Base-by-base conservation (phyloP, 1,284 basidiomycete species). In the Takashimella koratensis region DNA sequence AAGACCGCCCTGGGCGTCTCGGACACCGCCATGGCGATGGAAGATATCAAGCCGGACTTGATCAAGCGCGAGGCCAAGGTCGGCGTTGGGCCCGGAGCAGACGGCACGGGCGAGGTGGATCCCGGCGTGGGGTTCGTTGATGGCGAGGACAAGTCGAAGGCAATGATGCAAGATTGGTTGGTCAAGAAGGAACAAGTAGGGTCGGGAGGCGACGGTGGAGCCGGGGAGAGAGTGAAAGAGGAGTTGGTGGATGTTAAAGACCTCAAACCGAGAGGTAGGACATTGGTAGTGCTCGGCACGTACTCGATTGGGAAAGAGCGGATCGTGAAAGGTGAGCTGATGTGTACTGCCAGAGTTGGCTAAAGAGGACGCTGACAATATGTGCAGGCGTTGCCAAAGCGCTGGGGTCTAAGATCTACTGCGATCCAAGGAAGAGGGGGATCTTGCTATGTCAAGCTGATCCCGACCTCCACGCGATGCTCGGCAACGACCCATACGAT, bases 261-360 rank as follows among this genome's bases (percentile, higher is more conserved):
- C 54, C 56, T 58, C 11, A 68, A 64, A 41, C 60, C 60, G 27
- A 68, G 65, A 42, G 74, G 73, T 26, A 53, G 76, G 54, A 71
- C 78, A 43, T 79, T 98, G n/a, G 82, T 98, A 45, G 83, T 96
- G 43, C 84, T 98, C 23, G 95, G 94, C 11, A 97, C 95, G 0
- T 98, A 98, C 73, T 91, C 90, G 0, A 92, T 98, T 51, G 95
- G 95, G 49, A 98, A 98, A 75, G 95, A 98, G 74, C 85, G 93
- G 42, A 88, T 98, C 45, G 90, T 97, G 26, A 95, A 97, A 81
- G 91, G 90, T 86, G 52, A 43, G 66, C 49, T 24, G 4, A 4
- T 2, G 12, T 19, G 13, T 13, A n/a, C n/a, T n/a, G n/a, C n/a
- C n/a, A n/a, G n/a, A n/a, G n/a, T n/a, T n/a, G n/a, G n/a, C n/a